Evolutionary conservation across 208 protist genomes (phyloP), one percentile per base, ranked within the genome.

Genomic region (Acanthamoeba healyi): DNA sequence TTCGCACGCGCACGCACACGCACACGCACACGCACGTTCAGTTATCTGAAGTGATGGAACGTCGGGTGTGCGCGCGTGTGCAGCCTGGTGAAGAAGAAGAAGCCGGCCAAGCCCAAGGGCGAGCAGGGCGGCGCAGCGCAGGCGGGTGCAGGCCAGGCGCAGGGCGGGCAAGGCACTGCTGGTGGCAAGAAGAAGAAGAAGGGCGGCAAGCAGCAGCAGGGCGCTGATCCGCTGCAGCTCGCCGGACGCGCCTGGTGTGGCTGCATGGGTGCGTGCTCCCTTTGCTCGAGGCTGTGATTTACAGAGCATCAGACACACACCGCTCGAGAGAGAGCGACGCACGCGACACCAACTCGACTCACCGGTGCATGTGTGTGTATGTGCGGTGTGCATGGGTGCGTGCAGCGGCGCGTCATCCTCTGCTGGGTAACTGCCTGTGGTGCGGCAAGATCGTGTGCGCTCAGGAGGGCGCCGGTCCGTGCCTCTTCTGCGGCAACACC

Each of bases 391-490:
- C 10, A 6, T 54, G 49, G 49, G 15, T 81, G 12, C 24, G 26
- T 87, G 29, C 32, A 63, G 46, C 49, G 19, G 46, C 49, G 7
- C 38, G 40, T 4, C 79, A 63, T 29, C 79, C 49, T 51, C 79
- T 87, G 6, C 29, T 92, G 32, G 61, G 61, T 38, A 92, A 92
- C 38, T 92, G 87, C 38, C 42, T 92, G 15, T 79, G 15, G 36
- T 92, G 87, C 58, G 87, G 87, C 22, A 92, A 74, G 46, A 74
- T 92, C 29, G 61, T 74, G 29, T 92, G 87, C 65, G 56, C 49
- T 5, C 49, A 65, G 32, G 87, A 92, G 32, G 87, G 87, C 19
- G 19, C 29, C 12, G 87, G 87, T 5, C 87, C 87, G 4, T 92
- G 87, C 32, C 29, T 70, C 19, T 92, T 79, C 46, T 92, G 87